These are phyloP conservation scores for Amanita polypyramis DNA, from an alignment of 768 basidiomycete genomes.

Conservation along the genomic window DNA sequence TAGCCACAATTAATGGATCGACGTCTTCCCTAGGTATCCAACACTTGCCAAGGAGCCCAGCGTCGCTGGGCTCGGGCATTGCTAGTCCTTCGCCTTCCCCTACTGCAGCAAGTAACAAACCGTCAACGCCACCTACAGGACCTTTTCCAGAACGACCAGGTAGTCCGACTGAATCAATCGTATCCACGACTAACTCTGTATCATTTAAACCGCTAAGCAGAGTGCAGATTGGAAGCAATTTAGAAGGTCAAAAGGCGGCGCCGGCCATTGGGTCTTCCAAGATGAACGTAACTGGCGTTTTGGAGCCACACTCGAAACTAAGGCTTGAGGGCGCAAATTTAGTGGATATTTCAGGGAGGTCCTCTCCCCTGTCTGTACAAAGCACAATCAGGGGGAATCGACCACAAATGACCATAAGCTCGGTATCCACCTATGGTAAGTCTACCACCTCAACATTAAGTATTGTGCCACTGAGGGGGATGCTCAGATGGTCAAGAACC, in stretches of 20 bases:
- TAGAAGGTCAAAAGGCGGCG: constrained; percentile 77
- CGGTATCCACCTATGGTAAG: constrained; percentile 68
- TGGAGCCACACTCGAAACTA: constrained; percentile 68
- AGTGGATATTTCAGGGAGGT: constrained; percentile 64
- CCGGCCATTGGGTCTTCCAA: constrained; percentile 84
- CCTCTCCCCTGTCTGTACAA: constrained; percentile 63
- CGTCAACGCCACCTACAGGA: constrained; percentile 16
- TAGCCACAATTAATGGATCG: constrained; percentile 70
- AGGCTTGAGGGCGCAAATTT: constrained; percentile 43
- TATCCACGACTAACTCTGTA: constrained; percentile 62
- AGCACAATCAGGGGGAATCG: constrained; percentile 40
- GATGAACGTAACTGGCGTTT: constrained; percentile 69
- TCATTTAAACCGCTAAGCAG: constrained; percentile 47
- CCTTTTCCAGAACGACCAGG: constrained; percentile 42
- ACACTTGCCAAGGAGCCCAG: constrained; percentile 12
- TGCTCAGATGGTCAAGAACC: constrained; percentile 78
- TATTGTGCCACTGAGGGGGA: constrained; percentile 2
- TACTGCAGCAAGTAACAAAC: constrained; percentile 13
- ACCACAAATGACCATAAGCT: constrained; percentile 39
- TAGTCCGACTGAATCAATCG: constrained; percentile 77
- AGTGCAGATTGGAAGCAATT: constrained; percentile 52
- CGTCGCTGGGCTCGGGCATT: neutral
- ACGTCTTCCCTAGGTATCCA: constrained; percentile 47
- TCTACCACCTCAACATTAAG: neutral
- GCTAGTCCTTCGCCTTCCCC: constrained; percentile 11